phyloP scores from a whole-genome alignment of 805 yeast species.

The Myxozyma neotropica region DNA sequence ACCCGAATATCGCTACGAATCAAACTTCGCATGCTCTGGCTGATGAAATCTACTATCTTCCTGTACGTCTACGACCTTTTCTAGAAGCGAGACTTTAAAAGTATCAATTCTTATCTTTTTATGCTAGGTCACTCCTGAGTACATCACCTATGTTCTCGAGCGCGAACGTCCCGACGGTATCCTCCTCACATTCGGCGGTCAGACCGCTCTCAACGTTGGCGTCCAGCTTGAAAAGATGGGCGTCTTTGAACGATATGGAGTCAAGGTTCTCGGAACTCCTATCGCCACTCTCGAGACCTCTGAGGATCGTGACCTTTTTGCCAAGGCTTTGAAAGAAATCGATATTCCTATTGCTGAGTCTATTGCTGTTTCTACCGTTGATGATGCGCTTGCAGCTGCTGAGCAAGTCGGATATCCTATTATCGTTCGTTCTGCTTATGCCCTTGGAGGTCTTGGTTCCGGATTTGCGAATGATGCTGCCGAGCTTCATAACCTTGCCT shows the following conservation, averaged over 20 bases:
- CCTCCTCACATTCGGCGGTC: slow-evolving; percentile 96
- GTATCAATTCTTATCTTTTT: background rate
- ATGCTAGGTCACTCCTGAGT: slow-evolving; percentile 74
- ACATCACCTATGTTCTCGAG: slow-evolving; percentile 91
- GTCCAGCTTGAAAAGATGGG: slow-evolving; percentile 94
- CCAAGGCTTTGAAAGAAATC: slow-evolving; percentile 92
- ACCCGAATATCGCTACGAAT: slow-evolving; percentile 97
- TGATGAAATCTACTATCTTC: slow-evolving; percentile 92
- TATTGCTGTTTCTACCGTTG: slow-evolving; percentile 90
- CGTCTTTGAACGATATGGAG: slow-evolving; percentile 82
- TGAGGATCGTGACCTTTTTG: slow-evolving; percentile 95
- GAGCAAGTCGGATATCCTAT: slow-evolving; percentile 87
- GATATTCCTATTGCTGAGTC: slow-evolving; percentile 96
- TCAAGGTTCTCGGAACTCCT: slow-evolving; percentile 97
- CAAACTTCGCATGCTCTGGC: slow-evolving; percentile 98
- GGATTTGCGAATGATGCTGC: slow-evolving; percentile 87
- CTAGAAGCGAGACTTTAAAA: no score
- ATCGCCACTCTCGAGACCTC: slow-evolving; percentile 93
- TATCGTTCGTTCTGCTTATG: slow-evolving; percentile 96
- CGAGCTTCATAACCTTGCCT: slow-evolving; percentile 83
- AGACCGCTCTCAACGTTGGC: slow-evolving; percentile 95
- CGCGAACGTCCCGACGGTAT: slow-evolving; percentile 97
- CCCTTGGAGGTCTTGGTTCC: slow-evolving; percentile 96
- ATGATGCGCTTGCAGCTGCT: slow-evolving; percentile 92
- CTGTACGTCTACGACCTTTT: slow-evolving; percentile 48